phyloP scores from a whole-genome alignment of 148 eudicot genomes.

The Persicaria maculosa region DNA sequence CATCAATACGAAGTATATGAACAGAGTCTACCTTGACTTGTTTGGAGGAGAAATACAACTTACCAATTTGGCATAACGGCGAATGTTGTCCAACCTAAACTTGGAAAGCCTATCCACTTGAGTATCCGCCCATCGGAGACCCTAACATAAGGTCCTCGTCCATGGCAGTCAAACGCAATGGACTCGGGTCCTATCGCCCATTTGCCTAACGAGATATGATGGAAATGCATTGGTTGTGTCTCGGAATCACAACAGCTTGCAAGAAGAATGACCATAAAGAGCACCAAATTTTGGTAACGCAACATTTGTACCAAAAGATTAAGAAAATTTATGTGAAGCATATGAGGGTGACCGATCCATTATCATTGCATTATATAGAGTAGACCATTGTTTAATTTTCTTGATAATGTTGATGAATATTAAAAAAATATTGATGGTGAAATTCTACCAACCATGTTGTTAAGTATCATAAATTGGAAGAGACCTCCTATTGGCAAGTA shows the following conservation, averaged over 20 bases:
- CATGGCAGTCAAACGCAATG: neutral
- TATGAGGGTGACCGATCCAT: neutral
- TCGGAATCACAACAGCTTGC: neutral
- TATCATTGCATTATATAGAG: neutral
- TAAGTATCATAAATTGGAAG: too few relatives aligned
- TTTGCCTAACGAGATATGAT: neutral
- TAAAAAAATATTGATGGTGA: too few relatives aligned
- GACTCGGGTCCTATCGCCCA: neutral
- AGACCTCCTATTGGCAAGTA: too few relatives aligned
- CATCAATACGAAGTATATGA: neutral
- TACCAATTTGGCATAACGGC: neutral
- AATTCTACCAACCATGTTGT: too few relatives aligned
- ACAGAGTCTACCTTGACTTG: neutral
- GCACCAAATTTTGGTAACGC: neutral
- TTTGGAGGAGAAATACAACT: neutral
- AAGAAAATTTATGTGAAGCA: neutral
- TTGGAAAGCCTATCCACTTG: neutral
- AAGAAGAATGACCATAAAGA: neutral
- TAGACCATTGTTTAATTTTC: neutral
- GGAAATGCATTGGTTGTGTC: neutral
- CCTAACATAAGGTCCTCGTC: neutral
- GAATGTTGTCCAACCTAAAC: neutral
- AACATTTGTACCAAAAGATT: neutral
- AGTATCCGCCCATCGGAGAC: neutral
- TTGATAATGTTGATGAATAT: too few relatives aligned